A percentile compares a stretch with the other conserved stretches of the same genome.
phyloP scores from a whole-genome alignment of 306 rosid species.

The Spatholobus suberectus region DNA sequence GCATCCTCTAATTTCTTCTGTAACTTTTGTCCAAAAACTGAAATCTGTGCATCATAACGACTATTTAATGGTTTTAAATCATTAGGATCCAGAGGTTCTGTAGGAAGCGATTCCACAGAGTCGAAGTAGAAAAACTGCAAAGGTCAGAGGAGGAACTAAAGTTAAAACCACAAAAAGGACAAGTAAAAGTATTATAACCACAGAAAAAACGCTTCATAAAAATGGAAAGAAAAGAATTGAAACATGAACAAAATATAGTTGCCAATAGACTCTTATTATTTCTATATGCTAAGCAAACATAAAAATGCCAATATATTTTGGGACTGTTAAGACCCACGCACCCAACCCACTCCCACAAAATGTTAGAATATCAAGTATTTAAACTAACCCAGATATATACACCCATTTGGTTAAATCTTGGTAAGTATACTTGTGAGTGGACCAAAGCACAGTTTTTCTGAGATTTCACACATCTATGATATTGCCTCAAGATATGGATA shows the following conservation, averaged over 20 bases:
- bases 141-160: slow-evolving; percentile 38
- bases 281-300: slow-evolving; percentile 19
- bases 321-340: not conserved
- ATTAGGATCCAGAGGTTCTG: slow-evolving; percentile 75
- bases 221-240: not conserved
- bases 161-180: slow-evolving; percentile 33
- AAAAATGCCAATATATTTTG: slow-evolving; percentile 5
- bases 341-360: not conserved
- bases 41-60: slow-evolving; percentile 97
- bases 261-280: not conserved
- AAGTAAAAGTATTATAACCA: not conserved
- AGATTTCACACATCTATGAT: not conserved
- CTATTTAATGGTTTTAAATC: slow-evolving; percentile 80
- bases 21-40: slow-evolving; percentile 89
- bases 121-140: slow-evolving; percentile 95
- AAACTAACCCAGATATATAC: not conserved
- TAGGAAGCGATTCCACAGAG: slow-evolving; percentile 93
- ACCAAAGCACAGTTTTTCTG: slow-evolving; percentile 14
- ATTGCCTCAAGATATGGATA: slow-evolving; percentile 6
- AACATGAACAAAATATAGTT: slow-evolving; percentile 6
- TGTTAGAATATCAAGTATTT: not conserved
- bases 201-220: not conserved
- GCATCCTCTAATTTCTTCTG: slow-evolving; percentile 95
- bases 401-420: not conserved
- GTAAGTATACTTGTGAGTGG: not conserved